These are phyloP conservation scores for Vaccinium darrowii DNA, from an alignment of 148 eudicot species.

Conservation along the genomic window DNA sequence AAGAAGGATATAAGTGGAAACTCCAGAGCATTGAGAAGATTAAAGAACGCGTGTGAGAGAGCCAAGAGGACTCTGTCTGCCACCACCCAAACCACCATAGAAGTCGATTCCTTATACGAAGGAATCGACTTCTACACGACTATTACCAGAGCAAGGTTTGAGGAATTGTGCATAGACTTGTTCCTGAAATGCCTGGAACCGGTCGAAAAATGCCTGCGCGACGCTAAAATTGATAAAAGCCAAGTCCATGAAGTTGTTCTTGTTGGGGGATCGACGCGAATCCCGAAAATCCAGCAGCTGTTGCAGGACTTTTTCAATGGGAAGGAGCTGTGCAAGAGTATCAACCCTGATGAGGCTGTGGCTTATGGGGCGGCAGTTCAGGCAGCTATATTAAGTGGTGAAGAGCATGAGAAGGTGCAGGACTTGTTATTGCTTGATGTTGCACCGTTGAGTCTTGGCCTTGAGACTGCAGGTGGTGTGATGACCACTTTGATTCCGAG, in stretches of 20 bases:
- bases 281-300: conserved; percentile 40
- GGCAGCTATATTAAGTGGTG: conserved; percentile 38
- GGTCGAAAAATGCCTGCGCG: conserved; percentile 36
- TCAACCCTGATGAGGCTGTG: conserved; percentile 43
- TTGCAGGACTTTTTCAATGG: conserved; percentile 42
- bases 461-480: conserved; percentile 38
- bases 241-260: conserved; percentile 31
- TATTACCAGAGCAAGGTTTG: conserved; percentile 37
- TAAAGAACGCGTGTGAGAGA: conserved; percentile 37
- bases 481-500: conserved; percentile 36
- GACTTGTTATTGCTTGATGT: conserved; percentile 36
- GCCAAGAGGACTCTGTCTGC: conserved; percentile 36
- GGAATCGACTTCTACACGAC: conserved; percentile 39
- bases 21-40: conserved; percentile 33
- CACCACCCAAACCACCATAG: conserved; percentile 31
- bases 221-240: conserved; percentile 35
- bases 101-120: conserved; percentile 36
- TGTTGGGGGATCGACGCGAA: conserved; percentile 42
- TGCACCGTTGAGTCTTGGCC: conserved; percentile 31
- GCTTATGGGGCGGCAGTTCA: conserved; percentile 46
- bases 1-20: conserved; percentile 38
- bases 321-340: conserved; percentile 42
- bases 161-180: conserved; percentile 37
- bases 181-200: conserved; percentile 40
- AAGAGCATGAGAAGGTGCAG: conserved; percentile 38